Base-by-base conservation (phyloP, 495 filamentous ascomycete species). In the Aspergillus sclerotioniger region DNA sequence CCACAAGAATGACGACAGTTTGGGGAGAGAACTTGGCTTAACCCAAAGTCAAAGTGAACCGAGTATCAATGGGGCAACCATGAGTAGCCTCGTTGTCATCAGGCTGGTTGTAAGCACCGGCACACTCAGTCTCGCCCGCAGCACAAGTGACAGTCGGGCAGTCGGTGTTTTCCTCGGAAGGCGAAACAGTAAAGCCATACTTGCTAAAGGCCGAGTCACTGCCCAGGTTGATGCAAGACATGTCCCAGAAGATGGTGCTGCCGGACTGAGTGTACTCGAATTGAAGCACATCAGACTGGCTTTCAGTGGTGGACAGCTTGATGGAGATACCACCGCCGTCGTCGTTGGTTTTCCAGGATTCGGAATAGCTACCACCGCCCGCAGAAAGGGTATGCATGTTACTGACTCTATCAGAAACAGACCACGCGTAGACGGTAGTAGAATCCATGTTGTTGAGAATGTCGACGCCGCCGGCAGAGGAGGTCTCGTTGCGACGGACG, bases 241-340 rank as follows among this genome's bases (percentile, higher is more conserved):
- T 67, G 67, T 79, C 75, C 73, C 73, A 79, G 64, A 60, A 77
- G 66, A 79, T 69, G n/a, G 63, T 72, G 19, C 69, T 60, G 19
- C 64, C 69, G 35, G 61, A 44, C 61, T 68, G 33, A 65, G 76
- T 77, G 69, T 79, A 79, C 65, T 79, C 76, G 63, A 71, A 79
- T 61, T 79, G 76, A n/a, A 79, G 71, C n/a, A 79, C 73, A 39
- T 73, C 68, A 57, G 64, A 61, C 55, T 69, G 58, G 55, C 53
- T 57, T 28, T 64, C 39, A 25, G 55, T 57, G 61, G 71, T 73
- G 47, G 76, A 74, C 53, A 79, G 63, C 73, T 79, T 79, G 71
- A 79, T 75, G 43, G 74, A 77, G 61, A 77, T 67, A 56, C 74
- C 76, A 37, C 76, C 76, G 48, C 74, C 76, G 60, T 76, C 67